Conservation (phyloP, 495 filamentous ascomycete species). For the Delitschia confertaspora region DNA sequence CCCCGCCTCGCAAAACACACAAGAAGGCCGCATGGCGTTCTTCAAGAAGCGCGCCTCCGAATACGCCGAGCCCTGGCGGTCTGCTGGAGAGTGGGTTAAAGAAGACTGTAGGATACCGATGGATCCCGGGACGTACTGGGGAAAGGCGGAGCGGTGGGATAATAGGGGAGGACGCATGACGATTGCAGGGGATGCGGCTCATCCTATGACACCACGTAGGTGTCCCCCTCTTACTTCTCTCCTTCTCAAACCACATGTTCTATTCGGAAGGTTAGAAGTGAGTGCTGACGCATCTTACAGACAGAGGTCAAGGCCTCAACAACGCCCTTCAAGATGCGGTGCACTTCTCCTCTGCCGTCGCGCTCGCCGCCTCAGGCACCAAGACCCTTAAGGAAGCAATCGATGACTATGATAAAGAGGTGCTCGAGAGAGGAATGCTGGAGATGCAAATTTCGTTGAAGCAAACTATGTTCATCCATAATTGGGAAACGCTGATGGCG, state of each 20-base stretch:
- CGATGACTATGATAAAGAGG: slow-evolving; percentile 12
- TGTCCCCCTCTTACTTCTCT: background rate
- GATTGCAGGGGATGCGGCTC: slow-evolving; percentile 17
- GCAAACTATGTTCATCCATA: slow-evolving; percentile 13
- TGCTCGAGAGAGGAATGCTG: slow-evolving; percentile 13
- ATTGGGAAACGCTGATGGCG: slow-evolving; percentile 16
- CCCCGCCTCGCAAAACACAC: slow-evolving; percentile 14
- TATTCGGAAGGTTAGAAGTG: background rate
- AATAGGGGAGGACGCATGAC: slow-evolving; percentile 13
- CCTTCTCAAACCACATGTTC: background rate
- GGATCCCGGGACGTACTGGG: slow-evolving; percentile 23
- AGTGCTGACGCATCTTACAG: background rate
- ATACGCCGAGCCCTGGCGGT: slow-evolving; percentile 16
- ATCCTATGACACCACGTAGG: slow-evolving; percentile 18
- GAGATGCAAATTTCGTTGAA: slow-evolving; percentile 16
- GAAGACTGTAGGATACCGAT: slow-evolving; percentile 17
- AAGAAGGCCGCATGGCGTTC: slow-evolving; percentile 22
- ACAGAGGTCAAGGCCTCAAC: slow-evolving; percentile 19
- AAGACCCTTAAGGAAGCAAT: slow-evolving; percentile 6
- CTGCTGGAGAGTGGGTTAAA: slow-evolving; percentile 11
- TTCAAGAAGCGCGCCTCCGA: slow-evolving; percentile 12
- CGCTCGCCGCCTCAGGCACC: background rate
- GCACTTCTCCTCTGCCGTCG: slow-evolving; percentile 4
- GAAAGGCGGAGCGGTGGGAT: slow-evolving; percentile 8
- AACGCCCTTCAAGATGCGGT: slow-evolving; percentile 13